phyloP scores from a whole-genome alignment of 805 yeast genomes.

The Ogataea trehalophila region DNA sequence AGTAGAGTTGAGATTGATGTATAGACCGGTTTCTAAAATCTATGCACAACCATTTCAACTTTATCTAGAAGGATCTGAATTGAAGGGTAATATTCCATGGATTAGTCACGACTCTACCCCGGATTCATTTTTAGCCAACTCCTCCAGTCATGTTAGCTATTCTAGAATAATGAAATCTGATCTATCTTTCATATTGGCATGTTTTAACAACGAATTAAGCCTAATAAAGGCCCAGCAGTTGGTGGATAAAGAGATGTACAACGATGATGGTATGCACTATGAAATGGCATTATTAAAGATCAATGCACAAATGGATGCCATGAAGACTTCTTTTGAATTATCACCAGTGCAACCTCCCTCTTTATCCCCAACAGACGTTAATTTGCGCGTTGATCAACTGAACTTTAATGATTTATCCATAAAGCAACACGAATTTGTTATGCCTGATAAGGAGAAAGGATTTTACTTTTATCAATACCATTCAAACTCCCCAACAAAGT shows the following conservation, averaged over 20 bases:
- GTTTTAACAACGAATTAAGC: conserved; percentile 56
- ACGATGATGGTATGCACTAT: conserved; percentile 53
- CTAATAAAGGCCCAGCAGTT: conserved; percentile 47
- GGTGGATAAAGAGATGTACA: conserved; percentile 55
- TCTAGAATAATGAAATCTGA: conserved; percentile 71
- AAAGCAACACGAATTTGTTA: conserved; percentile 11
- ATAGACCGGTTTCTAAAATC: conserved; percentile 31
- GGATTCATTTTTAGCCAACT: conserved; percentile 16
- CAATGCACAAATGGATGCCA: conserved; percentile 37
- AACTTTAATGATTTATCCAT: conserved; percentile 15
- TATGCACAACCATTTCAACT: conserved; percentile 30
- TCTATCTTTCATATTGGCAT: conserved; percentile 43
- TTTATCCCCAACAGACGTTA: conserved; percentile 1
- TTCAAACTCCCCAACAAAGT: conserved; percentile 60
- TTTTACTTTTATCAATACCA: conserved; percentile 71
- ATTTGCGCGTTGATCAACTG: conserved; percentile 7
- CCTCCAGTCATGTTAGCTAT: conserved; percentile 37
- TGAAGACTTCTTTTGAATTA: conserved; percentile 31
- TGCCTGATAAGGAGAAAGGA: conserved; percentile 33
- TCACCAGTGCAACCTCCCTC: neutral
- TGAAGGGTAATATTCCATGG: conserved; percentile 52
- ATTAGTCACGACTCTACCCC: conserved; percentile 25
- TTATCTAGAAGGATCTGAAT: conserved; percentile 19
- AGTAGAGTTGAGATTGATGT: conserved; percentile 62
- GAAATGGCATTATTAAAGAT: conserved; percentile 54